A percentile compares a stretch with the other conserved stretches of the same genome.
Evolutionary conservation across 768 basidiomycete genomes (phyloP).

Genomic region (Glaciozyma antarctica): DNA sequence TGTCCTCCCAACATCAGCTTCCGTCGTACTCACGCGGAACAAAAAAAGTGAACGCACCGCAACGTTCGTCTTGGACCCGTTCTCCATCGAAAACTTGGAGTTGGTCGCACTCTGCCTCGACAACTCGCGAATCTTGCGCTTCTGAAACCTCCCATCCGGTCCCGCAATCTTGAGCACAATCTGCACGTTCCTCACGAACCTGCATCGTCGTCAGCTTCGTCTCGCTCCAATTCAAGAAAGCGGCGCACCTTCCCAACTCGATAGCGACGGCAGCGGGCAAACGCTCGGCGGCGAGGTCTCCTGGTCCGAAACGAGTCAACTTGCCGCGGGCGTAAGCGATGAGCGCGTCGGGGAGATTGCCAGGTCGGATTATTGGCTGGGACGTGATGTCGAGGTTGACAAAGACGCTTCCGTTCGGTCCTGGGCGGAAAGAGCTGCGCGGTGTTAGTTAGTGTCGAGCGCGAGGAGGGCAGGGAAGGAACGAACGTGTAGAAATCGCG

Average conservation of each 20-base stretch:
- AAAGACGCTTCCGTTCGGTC: neutral
- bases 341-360: conserved; percentile 20
- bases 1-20: neutral
- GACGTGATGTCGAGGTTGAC: conserved; percentile 4
- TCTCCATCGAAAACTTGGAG: conserved; percentile 10
- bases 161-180: conserved; percentile 18
- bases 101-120: neutral
- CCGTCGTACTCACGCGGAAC: too few relatives aligned
- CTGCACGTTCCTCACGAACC: conserved; percentile 5
- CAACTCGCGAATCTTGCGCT: conserved; percentile 2
- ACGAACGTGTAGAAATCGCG: conserved; percentile 23
- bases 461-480: conserved; percentile 1
- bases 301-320: neutral
- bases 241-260: neutral
- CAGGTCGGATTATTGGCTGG: conserved; percentile 9
- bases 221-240: neutral
- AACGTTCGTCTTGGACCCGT: conserved; percentile 1
- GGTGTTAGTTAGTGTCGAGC: conserved; percentile 19
- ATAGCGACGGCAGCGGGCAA: conserved; percentile 8
- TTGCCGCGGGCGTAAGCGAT: conserved; percentile 11
- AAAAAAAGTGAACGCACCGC: neutral
- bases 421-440: conserved; percentile 6
- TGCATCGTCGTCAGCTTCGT: neutral
- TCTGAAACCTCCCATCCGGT: neutral
- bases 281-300: conserved; percentile 1